phyloP scores from a whole-genome alignment of 805 yeast species.

The Lipomyces starkeyi region DNA sequence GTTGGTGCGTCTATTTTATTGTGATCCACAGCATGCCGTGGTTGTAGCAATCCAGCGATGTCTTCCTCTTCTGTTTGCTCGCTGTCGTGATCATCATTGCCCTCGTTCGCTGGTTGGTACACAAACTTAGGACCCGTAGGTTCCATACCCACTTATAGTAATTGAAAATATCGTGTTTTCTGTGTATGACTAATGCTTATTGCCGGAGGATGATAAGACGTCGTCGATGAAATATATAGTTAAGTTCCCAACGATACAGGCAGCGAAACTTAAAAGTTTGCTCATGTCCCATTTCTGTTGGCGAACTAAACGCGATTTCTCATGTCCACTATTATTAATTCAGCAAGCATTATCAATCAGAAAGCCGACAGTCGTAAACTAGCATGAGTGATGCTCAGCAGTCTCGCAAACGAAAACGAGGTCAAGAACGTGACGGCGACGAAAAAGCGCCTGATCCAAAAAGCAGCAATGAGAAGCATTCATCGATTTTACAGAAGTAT shows the following conservation, averaged over 20 bases:
- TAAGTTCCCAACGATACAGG: too few species aligned
- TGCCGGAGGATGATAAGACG: not conserved
- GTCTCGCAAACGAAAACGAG: not conserved
- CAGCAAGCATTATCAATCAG: too few species aligned
- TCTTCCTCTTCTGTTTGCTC: conserved; percentile 6
- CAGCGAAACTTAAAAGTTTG: not conserved
- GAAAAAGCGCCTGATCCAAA: not conserved
- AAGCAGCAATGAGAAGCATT: conserved; percentile 4
- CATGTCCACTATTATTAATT: too few species aligned
- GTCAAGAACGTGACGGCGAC: not conserved
- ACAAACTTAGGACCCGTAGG: not conserved
- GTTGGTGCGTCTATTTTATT: not conserved
- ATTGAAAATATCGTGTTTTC: not conserved
- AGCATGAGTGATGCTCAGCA: not conserved
- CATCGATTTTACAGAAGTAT: conserved; percentile 8
- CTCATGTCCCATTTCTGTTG: not conserved
- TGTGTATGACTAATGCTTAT: not conserved
- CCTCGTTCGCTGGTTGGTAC: not conserved
- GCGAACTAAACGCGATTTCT: not conserved
- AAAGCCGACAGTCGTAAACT: too few species aligned
- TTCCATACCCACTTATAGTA: not conserved
- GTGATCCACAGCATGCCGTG: not conserved
- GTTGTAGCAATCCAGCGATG: conserved; percentile 3
- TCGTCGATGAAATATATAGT: not conserved
- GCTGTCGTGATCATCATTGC: not conserved